Evolutionary conservation across 192 early-diverging fungal species (phyloP).

Genomic region (Linnemannia elongata): DNA sequence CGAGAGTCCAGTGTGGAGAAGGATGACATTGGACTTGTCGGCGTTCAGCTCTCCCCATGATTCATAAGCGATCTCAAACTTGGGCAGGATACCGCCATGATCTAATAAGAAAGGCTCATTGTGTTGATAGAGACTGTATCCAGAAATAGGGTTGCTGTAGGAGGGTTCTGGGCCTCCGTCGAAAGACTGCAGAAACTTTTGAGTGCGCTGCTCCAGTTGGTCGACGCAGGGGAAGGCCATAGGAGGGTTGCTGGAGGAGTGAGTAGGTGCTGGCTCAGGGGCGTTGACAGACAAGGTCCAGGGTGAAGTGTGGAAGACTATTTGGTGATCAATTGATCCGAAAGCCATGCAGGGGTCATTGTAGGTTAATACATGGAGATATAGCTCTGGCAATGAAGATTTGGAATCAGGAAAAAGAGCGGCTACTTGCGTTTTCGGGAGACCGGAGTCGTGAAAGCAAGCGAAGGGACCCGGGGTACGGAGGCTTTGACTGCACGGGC

Average conservation of each 20-base stretch:
- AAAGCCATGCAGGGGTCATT: background rate
- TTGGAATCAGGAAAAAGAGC: background rate
- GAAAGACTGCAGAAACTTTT: conserved; percentile 62
- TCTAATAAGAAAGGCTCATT: conserved; percentile 78
- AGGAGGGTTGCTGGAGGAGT: conserved; percentile 70
- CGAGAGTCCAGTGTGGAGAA: conserved; percentile 96
- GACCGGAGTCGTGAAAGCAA: conserved; percentile 28
- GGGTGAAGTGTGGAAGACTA: conserved; percentile 48
- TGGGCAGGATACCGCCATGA: conserved; percentile 85
- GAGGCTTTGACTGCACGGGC: conserved; percentile 36
- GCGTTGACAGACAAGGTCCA: conserved; percentile 38
- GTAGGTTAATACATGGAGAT: too few species aligned
- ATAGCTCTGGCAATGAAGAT: background rate
- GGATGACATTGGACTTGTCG: conserved; percentile 85
- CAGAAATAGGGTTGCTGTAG: conserved; percentile 85
- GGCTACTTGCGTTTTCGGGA: conserved; percentile 39
- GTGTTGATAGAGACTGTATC: conserved; percentile 78
- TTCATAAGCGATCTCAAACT: conserved; percentile 92
- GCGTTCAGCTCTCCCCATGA: conserved; percentile 95
- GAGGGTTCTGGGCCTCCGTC: conserved; percentile 84
- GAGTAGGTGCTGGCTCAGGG: conserved; percentile 13
- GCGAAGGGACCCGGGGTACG: conserved; percentile 7
- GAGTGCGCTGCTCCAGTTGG: conserved; percentile 68
- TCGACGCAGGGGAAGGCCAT: conserved; percentile 85
- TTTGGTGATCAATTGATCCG: background rate